Evolutionary conservation across 2,329 filamentous ascomycete genomes (phyloP).

Genomic region (Hypoxylon sp.): DNA sequence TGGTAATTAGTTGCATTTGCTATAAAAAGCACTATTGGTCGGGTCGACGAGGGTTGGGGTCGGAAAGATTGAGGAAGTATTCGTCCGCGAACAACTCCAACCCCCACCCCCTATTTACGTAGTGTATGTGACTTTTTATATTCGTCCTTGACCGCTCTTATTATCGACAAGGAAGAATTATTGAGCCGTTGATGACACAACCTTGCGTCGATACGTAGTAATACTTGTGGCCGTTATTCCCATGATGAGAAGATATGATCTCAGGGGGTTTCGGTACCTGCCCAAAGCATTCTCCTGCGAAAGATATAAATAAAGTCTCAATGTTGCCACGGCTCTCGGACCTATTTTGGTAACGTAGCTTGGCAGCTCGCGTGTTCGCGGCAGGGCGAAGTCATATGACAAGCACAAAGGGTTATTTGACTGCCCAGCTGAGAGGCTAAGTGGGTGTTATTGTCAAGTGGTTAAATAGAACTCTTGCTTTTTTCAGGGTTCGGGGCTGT

Average conservation of each 20-base stretch:
- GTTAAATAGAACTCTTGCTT: slow-evolving; percentile 36
- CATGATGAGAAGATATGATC: slow-evolving; percentile 23
- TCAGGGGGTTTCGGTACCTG: slow-evolving; percentile 9
- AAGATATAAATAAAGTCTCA: slow-evolving; percentile 10
- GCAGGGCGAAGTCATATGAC: slow-evolving; percentile 38
- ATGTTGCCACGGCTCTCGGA: slow-evolving; percentile 18
- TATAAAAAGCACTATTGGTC: slow-evolving; percentile 16
- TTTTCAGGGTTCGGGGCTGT: slow-evolving; percentile 38
- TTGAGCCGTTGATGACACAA: slow-evolving; percentile 40
- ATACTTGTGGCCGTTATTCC: slow-evolving; percentile 15
- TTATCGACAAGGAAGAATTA: slow-evolving; percentile 32
- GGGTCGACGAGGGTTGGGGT: slow-evolving; percentile 26
- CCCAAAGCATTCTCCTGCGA: not conserved
- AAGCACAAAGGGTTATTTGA: slow-evolving; percentile 16
- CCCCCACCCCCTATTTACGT: slow-evolving; percentile 41
- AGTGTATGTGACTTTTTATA: slow-evolving; percentile 26
- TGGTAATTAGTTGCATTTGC: slow-evolving; percentile 31
- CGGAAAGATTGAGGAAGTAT: slow-evolving; percentile 36
- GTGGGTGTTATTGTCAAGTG: slow-evolving; percentile 43
- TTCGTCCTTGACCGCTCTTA: slow-evolving; percentile 43
- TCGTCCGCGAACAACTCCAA: slow-evolving; percentile 26
- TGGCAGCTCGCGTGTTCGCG: slow-evolving; percentile 24
- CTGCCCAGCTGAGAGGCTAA: slow-evolving; percentile 35
- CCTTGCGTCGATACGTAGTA: slow-evolving; percentile 33
- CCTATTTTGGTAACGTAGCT: slow-evolving; percentile 16